These are phyloP conservation scores for Dendrobium catenatum DNA, from an alignment of 106 monocot species.

Conservation along the genomic window DNA sequence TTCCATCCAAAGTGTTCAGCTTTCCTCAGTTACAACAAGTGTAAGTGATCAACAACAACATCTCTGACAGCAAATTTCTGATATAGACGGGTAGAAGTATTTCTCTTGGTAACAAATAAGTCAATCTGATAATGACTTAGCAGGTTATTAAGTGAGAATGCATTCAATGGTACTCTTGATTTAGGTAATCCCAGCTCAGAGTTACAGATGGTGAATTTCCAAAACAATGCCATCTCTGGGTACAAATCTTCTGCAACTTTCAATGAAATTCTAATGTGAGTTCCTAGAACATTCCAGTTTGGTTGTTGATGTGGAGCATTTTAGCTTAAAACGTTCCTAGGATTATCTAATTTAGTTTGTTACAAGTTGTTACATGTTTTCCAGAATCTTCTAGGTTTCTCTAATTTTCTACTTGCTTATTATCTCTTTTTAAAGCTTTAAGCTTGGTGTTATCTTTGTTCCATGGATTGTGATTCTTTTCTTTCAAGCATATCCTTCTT, in stretches of 20 bases:
- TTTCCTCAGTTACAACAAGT: slow-evolving; percentile 49
- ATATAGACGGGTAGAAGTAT: neutral
- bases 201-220: slow-evolving; percentile 51
- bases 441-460: no score
- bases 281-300: neutral
- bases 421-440: no score
- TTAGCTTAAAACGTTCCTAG: no score
- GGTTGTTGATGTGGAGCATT: neutral
- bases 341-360: no score
- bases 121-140: neutral
- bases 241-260: slow-evolving; percentile 8
- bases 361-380: no score
- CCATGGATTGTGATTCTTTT: no score
- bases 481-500: no score
- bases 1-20: slow-evolving; percentile 50
- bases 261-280: slow-evolving; percentile 35
- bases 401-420: no score
- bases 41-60: slow-evolving; percentile 32
- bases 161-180: slow-evolving; percentile 57
- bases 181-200: slow-evolving; percentile 31
- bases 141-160: slow-evolving; percentile 55
- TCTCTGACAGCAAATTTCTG: neutral
- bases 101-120: neutral
- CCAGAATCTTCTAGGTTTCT: no score
- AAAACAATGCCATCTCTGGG: slow-evolving; percentile 39